A percentile compares a stretch with the other conserved stretches of the same genome.
These are phyloP conservation scores for Raddia guianensis DNA, from an alignment of 176 grass and related monocot species.

Conservation along the genomic window DNA sequence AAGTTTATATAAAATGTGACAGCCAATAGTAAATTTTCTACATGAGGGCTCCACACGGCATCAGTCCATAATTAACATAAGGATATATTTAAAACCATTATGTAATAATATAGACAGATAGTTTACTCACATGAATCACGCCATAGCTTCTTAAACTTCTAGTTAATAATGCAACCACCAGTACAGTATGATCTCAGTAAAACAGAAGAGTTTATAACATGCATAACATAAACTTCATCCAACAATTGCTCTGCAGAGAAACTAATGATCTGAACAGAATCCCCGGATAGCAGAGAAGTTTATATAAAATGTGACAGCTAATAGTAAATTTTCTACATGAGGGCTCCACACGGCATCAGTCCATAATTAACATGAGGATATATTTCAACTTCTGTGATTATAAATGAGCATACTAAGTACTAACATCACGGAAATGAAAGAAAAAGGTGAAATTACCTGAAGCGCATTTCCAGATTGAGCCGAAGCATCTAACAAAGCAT, in stretches of 20 bases:
- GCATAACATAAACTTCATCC: no score
- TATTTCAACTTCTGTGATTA: neutral
- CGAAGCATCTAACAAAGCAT: conserved; percentile 42
- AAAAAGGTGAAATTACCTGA: conserved; percentile 29
- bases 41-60: neutral
- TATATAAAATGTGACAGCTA: neutral
- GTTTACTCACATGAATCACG: no score
- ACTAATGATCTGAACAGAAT: neutral
- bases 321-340: neutral
- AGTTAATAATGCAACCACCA: no score
- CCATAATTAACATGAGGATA: conserved; percentile 6
- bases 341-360: neutral
- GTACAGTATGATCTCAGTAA: no score
- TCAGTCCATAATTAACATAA: neutral
- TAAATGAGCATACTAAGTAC: conserved; percentile 2
- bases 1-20: neutral
- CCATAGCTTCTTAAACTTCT: no score
- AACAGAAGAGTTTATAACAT: no score
- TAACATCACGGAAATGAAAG: neutral
- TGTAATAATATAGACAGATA: no score
- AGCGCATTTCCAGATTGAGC: conserved; percentile 48
- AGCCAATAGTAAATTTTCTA: neutral
- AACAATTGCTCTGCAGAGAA: neutral
- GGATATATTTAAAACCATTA: neutral
- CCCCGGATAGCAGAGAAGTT: neutral